Evolutionary conservation across 192 early-diverging fungal genomes (phyloP), one percentile per base, ranked within the genome.

Genomic region (Ambispora gerdemannii): DNA sequence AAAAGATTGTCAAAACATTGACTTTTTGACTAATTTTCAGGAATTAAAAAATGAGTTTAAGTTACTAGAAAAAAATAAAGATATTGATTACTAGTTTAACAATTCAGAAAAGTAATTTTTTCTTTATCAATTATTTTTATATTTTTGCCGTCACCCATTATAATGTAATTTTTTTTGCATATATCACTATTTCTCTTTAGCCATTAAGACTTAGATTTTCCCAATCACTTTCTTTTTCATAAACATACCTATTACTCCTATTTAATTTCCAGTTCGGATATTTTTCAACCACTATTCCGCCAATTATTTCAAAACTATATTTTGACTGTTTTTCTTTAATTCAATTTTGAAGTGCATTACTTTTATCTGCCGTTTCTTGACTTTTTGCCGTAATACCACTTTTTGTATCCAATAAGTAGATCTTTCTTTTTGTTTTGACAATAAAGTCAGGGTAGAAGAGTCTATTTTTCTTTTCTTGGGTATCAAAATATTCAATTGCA

Each of bases 341-440:
- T 47, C 43, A 47, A 47, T 47, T 47, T 47, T 47, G 43, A 47
- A 47, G 43, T 47, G 43, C 43, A 47, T 47, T 47, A 47, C 43
- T 47, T 17, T 47, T 47, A 47, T 47, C 43, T 17, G 17, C 43
- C 8, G 43, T 47, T 47, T 47, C 43, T 47, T 47, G 43, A 47
- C 43, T 47, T 47, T 47, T 47, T 47, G 43, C 43, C 43, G 43
- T 47, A 47, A 47, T 47, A 47, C 43, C 43, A 17, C 43, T 47
- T 47, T 47, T 47, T 47, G 43, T 47, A 47, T 47, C 43, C 17
- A 47, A 17, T 47, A 47, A 17, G 43, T 47, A 47, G 43, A 47
- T 17, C 17, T 47, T 17, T 47, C 43, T 17, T 47, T 17, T 47
- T 47, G 43, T 47, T 47, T 17, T 47, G 43, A 47, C 43, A 47